phyloP scores from a whole-genome alignment of 192 early-diverging fungal species.

The Allomyces arbusculus region DNA sequence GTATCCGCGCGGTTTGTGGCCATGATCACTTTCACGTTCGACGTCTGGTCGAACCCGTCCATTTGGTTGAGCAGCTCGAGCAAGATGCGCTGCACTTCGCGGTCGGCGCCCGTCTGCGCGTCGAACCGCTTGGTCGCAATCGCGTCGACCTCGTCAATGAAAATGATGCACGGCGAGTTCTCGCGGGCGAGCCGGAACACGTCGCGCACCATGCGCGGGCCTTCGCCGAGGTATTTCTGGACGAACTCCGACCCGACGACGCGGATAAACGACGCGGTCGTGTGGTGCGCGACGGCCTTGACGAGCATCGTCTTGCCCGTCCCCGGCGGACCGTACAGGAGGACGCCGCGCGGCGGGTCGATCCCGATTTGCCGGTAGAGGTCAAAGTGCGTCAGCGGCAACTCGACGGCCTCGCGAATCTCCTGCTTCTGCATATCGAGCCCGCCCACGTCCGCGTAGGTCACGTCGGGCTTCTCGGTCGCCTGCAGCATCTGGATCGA shows the following conservation, averaged over 20 bases:
- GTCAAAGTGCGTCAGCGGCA: constrained; percentile 95
- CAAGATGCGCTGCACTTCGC: constrained; percentile 95
- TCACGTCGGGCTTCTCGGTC: constrained; percentile 60
- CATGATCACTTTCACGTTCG: constrained; percentile 99
- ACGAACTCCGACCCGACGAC: constrained; percentile 97
- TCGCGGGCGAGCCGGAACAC: constrained; percentile 90
- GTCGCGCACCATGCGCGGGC: constrained; percentile 92
- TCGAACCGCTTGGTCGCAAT: constrained; percentile 97
- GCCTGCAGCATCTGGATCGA: constrained; percentile 70
- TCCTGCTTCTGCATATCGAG: constrained; percentile 84
- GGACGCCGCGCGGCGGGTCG: constrained; percentile 93
- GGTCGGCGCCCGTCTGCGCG: constrained; percentile 92
- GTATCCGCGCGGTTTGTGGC: constrained; percentile 96
- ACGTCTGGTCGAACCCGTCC: constrained; percentile 97
- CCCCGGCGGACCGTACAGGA: constrained; percentile 95
- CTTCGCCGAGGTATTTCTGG: constrained; percentile 97
- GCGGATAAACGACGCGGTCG: constrained; percentile 86
- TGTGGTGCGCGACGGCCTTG: constrained; percentile 97
- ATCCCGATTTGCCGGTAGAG: constrained; percentile 96
- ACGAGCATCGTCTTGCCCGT: constrained; percentile 98
- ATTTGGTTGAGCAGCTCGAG: constrained; percentile 96
- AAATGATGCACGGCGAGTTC: constrained; percentile 93
- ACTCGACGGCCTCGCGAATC: constrained; percentile 86
- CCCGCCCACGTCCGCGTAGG: constrained; percentile 64
- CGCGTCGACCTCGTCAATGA: constrained; percentile 98